A percentile compares a stretch with the other conserved stretches of the same genome.
Evolutionary conservation across 2,329 filamentous ascomycete genomes (phyloP).

Genomic region (Aspergillus aculeatinus): DNA sequence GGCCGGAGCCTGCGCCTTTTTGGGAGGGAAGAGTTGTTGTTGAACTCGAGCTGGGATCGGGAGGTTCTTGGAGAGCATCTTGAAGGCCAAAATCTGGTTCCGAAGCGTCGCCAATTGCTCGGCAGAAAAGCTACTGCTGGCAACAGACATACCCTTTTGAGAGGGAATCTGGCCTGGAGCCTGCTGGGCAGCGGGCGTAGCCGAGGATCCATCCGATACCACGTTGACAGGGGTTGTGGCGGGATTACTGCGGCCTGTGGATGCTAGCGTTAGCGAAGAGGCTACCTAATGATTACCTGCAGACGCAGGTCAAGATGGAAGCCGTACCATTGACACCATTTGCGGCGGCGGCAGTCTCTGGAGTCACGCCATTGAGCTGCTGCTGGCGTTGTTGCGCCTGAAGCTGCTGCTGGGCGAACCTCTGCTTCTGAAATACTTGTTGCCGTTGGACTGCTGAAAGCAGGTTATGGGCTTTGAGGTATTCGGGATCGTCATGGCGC

Average conservation of each 20-base stretch:
- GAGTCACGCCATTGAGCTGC: conserved; percentile 44
- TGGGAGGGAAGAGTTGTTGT: conserved; percentile 72
- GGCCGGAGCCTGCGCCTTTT: conserved; percentile 39
- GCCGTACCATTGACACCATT: conserved; percentile 47
- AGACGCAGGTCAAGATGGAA: neutral
- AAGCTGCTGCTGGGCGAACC: conserved; percentile 43
- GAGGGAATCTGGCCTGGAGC: conserved; percentile 18
- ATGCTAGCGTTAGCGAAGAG: neutral
- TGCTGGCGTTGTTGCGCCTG: conserved; percentile 46
- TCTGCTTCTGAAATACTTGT: conserved; percentile 58
- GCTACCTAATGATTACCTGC: neutral
- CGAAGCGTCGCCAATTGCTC: conserved; percentile 78
- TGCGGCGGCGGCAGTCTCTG: conserved; percentile 27
- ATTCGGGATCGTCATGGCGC: conserved; percentile 79
- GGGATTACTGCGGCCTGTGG: conserved; percentile 37
- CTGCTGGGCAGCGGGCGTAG: conserved; percentile 22
- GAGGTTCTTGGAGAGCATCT: conserved; percentile 81
- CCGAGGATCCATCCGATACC: conserved; percentile 23
- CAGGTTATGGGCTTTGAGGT: conserved; percentile 75
- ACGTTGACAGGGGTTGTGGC: conserved; percentile 33
- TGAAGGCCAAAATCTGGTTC: conserved; percentile 88
- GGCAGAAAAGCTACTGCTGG: conserved; percentile 65
- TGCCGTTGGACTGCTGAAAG: conserved; percentile 68
- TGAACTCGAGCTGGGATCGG: conserved; percentile 77
- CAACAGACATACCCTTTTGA: conserved; percentile 31